Evolutionary conservation across 2,329 filamentous ascomycete species (phyloP), one percentile per base, ranked within the genome.

Genomic region (Phialocephala subalpina): DNA sequence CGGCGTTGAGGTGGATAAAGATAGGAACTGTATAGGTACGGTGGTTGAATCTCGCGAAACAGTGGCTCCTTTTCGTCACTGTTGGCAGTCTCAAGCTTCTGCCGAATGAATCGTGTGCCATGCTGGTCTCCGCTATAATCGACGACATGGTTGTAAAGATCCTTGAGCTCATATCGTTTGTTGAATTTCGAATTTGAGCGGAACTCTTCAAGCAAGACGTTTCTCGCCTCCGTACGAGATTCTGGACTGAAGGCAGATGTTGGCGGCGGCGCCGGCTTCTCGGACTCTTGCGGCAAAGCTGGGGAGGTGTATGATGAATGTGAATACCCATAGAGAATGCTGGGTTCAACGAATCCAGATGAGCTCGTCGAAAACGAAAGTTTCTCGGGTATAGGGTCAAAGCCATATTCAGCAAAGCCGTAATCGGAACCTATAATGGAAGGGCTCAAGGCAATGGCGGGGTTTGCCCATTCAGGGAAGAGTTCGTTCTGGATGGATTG

Each of bases 81-180:
- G 77, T 97, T 97, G 63, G 96, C 96, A 1, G 89, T 91, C 78
- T 96, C 92, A 2, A 99, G 86, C 79, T 97, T 97, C 72, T 91
- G 88, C 76, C 99, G 96, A 66, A 99, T 97, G 78, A 97, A 97
- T 0, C 96, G 89, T 0, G 96, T 98, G 0, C 94, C 96, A 73
- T 97, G 91, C 77, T 98, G 95, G 75, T 99, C 96, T 16, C 96
- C 95, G 73, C 93, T 94, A 78, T 98, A 98, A 76, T 97, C 95
- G 0, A 97, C 94, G 42, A 98, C 87, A 74, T 97, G 89, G 62
- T 87, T 87, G 76, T 92, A 95, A 49, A 98, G 95, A 69, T 97
- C 92, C 80, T 92, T 94, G 11, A 99, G 83, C 73, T 97, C 94
- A 74, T 89, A 97, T 77, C 87, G 88, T 62, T 82, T 85, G 77